Conservation (phyloP, 345 rosid species). For the Sonneratia alba region DNA sequence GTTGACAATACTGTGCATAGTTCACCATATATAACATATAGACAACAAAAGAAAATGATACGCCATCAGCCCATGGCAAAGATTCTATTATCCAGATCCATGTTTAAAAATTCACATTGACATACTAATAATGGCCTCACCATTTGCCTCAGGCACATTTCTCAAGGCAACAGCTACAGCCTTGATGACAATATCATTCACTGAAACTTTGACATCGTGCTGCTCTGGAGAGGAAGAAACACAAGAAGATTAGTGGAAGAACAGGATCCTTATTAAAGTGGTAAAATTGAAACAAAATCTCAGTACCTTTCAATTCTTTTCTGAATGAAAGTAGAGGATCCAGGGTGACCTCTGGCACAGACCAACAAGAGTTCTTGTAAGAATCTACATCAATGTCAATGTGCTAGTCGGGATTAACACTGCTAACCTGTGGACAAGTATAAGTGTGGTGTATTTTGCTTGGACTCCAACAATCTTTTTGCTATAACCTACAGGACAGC, state of each 20-base stretch:
- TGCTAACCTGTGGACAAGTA: conserved; percentile 58
- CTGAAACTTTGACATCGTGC: conserved; percentile 85
- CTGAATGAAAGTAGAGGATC: conserved; percentile 93
- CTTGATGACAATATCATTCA: conserved; percentile 91
- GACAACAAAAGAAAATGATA: neutral
- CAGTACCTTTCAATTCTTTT: conserved; percentile 80
- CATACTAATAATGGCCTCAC: conserved; percentile 33
- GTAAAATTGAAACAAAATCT: conserved; percentile 6
- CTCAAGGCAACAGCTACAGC: conserved; percentile 79
- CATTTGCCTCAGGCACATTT: conserved; percentile 84
- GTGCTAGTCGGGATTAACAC: neutral
- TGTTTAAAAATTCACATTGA: neutral
- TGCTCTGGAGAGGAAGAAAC: conserved; percentile 44
- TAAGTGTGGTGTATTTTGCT: conserved; percentile 81
- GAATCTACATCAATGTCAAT: conserved; percentile 4
- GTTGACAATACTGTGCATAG: neutral
- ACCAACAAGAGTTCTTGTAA: conserved; percentile 15
- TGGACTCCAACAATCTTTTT: conserved; percentile 86
- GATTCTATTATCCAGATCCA: neutral
- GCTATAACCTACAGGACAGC: conserved; percentile 61
- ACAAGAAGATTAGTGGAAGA: conserved; percentile 16
- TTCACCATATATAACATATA: neutral
- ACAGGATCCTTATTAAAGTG: conserved; percentile 8
- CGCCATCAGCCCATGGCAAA: neutral
- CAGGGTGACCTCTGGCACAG: conserved; percentile 68